A percentile compares a stretch with the other conserved stretches of the same genome.
These are phyloP conservation scores for Solanum megistacrolobum DNA, from an alignment of 257 asterid species.

Conservation along the genomic window DNA sequence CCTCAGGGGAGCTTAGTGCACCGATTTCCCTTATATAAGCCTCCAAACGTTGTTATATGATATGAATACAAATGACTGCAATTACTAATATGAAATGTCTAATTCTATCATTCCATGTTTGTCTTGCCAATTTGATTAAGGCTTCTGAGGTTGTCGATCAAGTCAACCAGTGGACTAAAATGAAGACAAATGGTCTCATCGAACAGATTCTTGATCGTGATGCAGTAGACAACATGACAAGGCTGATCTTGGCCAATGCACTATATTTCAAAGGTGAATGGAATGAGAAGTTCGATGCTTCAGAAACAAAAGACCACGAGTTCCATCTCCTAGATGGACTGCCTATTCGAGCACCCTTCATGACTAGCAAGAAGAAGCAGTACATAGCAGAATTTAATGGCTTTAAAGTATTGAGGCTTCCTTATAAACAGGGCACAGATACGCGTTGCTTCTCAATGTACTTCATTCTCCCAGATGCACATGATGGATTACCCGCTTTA, in stretches of 20 bases:
- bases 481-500: constrained; percentile 15
- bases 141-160: constrained; percentile 10
- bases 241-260: constrained; percentile 21
- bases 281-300: constrained; percentile 18
- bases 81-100: no score
- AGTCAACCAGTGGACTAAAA: constrained; percentile 22
- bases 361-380: constrained; percentile 17
- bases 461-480: constrained; percentile 21
- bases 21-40: neutral
- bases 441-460: constrained; percentile 20
- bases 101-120: neutral
- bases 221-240: neutral
- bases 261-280: constrained; percentile 21
- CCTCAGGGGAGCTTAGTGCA: neutral
- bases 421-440: constrained; percentile 13
- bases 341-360: constrained; percentile 9
- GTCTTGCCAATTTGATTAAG: constrained; percentile 11
- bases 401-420: constrained; percentile 20
- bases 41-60: neutral
- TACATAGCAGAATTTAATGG: constrained; percentile 1
- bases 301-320: constrained; percentile 5
- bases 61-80: no score
- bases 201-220: constrained; percentile 16
- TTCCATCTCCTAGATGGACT: constrained; percentile 16
- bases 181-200: constrained; percentile 16